Evolutionary conservation across 257 asterid genomes (phyloP), one percentile per base, ranked within the genome.

Genomic region (Nicotiana noctiflora): DNA sequence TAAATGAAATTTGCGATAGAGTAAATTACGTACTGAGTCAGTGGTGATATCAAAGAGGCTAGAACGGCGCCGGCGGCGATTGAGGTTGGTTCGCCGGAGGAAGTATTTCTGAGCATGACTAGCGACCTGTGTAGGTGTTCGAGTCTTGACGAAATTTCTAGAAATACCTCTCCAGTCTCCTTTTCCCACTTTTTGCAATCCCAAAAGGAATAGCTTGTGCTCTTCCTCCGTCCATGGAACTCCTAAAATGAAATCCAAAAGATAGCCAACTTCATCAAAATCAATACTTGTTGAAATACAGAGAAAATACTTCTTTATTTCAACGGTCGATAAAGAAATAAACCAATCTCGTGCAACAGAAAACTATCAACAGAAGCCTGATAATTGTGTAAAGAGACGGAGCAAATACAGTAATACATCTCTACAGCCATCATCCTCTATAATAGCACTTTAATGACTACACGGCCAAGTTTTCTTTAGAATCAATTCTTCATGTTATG

Each of bases 81-180:
- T 93, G 61, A 87, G 82, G 83, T 93, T 93, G 83, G 61, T 90
- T 57, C 89, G 90, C 81, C 98, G 97, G 81, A 91, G 91, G 81
- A 89, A 94, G 87, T 94, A 88, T 80, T 94, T 94, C 86, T 94
- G 98, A 79, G 97, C 97, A 85, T 94, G 98, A 82, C 98, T 94
- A 3, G 98, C 98, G 2, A 94, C 98, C 86, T 94, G 98, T 3
- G 98, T 94, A 31, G 98, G 97, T 2, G 98, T 92, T 32, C 98
- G 96, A 78, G 94, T 90, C 84, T 91, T 94, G 63, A 94, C 98
- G 51, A 88, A 94, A 70, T 93, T 94, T 83, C 92, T 85, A 4
- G 98, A 94, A 75, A 94, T 94, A 64, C 97, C 97, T 86, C 93
- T 91, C 97, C 97, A 93, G 61, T 94, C 97, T 40, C 98, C 98